Base-by-base conservation (phyloP, 2,329 filamentous ascomycete genomes). In the Diaporthe helianthi region DNA sequence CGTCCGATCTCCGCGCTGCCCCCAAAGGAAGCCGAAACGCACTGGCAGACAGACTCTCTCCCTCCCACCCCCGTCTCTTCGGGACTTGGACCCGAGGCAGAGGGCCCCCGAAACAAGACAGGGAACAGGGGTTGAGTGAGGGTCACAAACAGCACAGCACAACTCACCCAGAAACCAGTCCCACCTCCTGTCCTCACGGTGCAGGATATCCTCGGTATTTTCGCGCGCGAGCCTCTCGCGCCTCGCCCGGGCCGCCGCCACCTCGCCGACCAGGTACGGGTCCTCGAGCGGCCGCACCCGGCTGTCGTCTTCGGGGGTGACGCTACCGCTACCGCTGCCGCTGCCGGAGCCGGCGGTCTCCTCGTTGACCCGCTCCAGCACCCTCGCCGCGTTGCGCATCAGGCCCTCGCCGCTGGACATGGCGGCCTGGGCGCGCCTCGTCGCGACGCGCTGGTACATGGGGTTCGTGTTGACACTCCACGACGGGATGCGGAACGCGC, bases 231-330 rank as follows among this genome's bases (percentile, higher is more conserved):
- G 77, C 71, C 90, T 82, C 75, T 87, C 86, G n/a, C 80, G 79
- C 52, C 87, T 82, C 9, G 89, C 88, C 71, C 83, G 78, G 12
- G 83, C 81, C 2, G 90, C 90, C 4, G 89, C 90, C 63, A 84
- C 84, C 78, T 91, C 89, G 41, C 90, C 90, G 2, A 92, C 90
- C 12, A 92, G 80, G 68, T 89, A 85, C 0, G 89, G 90, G 73
- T 92, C 90, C 78, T 92, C 90, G 22, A 90, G 82, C 3, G 88
- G 89, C 8, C 84, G 82, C 47, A 81, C 22, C 65, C 65, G 36
- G 69, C 44, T 67, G 46, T 73, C 74, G 58, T 64, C 73, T 46
- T 74, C 70, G 36, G 67, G 65, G 36, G 54, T 29, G 29, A 46
- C 47, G 29, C 12, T 64, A 46, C 67, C 71, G 31, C 51, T 53